A percentile compares a stretch with the other conserved stretches of the same genome.
Conservation (phyloP, 176 grass and related monocot species). For the Triticum monococcum region DNA sequence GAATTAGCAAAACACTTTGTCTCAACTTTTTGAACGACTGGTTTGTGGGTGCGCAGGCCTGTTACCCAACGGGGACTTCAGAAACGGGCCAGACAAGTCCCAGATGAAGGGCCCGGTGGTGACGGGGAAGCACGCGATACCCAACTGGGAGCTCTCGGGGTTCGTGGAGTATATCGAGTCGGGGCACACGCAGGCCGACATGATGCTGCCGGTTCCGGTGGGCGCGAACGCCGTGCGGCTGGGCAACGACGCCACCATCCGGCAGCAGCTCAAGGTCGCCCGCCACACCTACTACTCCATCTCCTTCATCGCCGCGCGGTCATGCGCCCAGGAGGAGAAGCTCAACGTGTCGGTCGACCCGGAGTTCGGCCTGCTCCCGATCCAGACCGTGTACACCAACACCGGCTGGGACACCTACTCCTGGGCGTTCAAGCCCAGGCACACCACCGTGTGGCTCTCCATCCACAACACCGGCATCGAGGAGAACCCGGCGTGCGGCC, state of each 20-base stretch:
- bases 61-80: slow-evolving; percentile 47
- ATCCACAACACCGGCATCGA: slow-evolving; percentile 61
- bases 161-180: slow-evolving; percentile 62
- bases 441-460: slow-evolving; percentile 11
- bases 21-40: neutral
- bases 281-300: slow-evolving; percentile 41
- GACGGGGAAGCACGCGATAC: slow-evolving; percentile 2
- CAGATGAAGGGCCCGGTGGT: slow-evolving; percentile 41
- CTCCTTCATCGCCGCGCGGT: slow-evolving; percentile 55
- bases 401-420: slow-evolving; percentile 62
- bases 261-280: slow-evolving; percentile 35
- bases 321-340: slow-evolving; percentile 55
- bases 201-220: slow-evolving; percentile 44
- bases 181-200: slow-evolving; percentile 44
- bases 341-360: slow-evolving; percentile 50
- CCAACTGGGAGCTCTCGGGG: slow-evolving; percentile 42
- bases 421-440: slow-evolving; percentile 40
- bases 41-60: slow-evolving; percentile 2
- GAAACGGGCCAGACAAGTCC: slow-evolving; percentile 21
- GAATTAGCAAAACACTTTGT: neutral
- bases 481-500: slow-evolving; percentile 57
- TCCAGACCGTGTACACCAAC: slow-evolving; percentile 56
- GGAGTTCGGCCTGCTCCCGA: slow-evolving; percentile 42
- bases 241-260: slow-evolving; percentile 60
- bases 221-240: slow-evolving; percentile 48